Base-by-base conservation (phyloP, 1,139 yeast genomes). In the Pichiaceae sp. region DNA sequence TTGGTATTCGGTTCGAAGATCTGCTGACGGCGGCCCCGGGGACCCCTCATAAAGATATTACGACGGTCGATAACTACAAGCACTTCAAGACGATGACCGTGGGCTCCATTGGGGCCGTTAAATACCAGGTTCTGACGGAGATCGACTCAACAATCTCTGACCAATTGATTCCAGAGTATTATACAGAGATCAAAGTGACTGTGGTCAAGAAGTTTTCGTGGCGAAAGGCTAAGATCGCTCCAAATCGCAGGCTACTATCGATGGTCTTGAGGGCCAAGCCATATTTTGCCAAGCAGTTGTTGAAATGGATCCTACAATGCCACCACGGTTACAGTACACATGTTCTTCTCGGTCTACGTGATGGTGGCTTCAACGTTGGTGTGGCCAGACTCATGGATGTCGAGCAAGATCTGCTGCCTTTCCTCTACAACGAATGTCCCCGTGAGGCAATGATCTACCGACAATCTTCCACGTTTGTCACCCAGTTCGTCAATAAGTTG, bases 241-340 rank as follows among this genome's bases (percentile, higher is more conserved):
- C 21, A 5, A n/a, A 31, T 3, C 3, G 11, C 3, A 40, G 33
- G 7, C 21, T 39, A 12, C 24, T 45, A 16, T 4, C 6, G 2
- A 37, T 25, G 18, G 15, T 46, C 4, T 14, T 25, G 1, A 21
- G 23, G 3, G 29, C 38, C 17, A 36, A 36, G 3, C 28, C 23
- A 2, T 4, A 16, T 2, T 48, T 46, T 20, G n/a, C 20, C 1
- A 2, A 6, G 5, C 35, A 38, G 17, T 11, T 46, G 3, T 20
- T 31, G 7, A 38, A 43, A 30, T 48, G 48, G 47, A 12, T 45
- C 3, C 33, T 33, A 16, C 52, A 48, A 33, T 33, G 42, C 17
- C 37, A 38, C 20, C 43, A 41, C 36, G 48, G 47, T 3, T 31
- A 38, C 31, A 41, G 40, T n/a, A 42, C 40, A 24, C 36, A 30